phyloP scores from a whole-genome alignment of 176 grass and related monocot genomes.

The Oryza meyeriana region DNA sequence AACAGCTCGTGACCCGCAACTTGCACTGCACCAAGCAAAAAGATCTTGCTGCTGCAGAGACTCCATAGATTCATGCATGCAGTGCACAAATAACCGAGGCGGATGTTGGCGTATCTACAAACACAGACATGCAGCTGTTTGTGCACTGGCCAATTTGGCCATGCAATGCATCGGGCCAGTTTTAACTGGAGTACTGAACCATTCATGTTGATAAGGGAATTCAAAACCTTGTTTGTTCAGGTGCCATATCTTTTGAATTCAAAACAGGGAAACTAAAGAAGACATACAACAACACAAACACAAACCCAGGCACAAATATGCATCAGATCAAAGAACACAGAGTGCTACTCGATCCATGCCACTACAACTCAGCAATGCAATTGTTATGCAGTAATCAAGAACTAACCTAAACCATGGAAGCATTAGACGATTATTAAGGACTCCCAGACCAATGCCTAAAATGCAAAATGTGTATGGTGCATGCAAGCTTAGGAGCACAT shows the following conservation, averaged over 20 bases:
- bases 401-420: neutral
- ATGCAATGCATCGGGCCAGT: too few species aligned
- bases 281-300: neutral
- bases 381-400: neutral
- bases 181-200: too few species aligned
- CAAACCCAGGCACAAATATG: neutral
- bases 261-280: neutral
- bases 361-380: neutral
- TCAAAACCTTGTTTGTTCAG: neutral
- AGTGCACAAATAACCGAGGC: neutral
- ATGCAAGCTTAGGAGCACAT: constrained; percentile 31
- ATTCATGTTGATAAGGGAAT: neutral
- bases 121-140: too few species aligned
- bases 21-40: neutral
- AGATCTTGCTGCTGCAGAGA: neutral
- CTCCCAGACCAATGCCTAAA: neutral
- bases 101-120: too few species aligned
- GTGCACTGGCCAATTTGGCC: too few species aligned
- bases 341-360: neutral
- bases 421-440: neutral
- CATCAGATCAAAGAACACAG: neutral
- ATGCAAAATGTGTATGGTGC: neutral
- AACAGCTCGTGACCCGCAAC: neutral
- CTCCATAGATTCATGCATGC: too few species aligned
- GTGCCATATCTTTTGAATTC: neutral